Base-by-base conservation (phyloP, 2,329 filamentous ascomycete species). In the Macrophomina phaseolina region DNA sequence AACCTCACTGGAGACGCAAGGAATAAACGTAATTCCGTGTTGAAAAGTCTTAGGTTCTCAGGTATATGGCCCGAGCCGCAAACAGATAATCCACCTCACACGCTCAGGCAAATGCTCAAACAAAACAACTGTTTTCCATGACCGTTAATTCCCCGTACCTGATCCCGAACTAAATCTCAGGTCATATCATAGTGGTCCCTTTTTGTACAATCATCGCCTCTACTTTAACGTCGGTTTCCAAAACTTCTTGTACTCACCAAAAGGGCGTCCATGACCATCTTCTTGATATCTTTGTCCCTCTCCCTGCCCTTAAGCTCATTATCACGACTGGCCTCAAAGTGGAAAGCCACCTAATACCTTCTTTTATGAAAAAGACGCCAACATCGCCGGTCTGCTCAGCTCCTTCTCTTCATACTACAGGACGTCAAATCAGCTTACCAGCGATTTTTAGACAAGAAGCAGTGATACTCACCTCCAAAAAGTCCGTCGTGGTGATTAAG, bases 401-500 rank as follows among this genome's bases (percentile, higher is more conserved):
- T 62, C 30, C 16, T 30, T 48, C 30, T 62, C 45, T 32, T 62
- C 58, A 8, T 49, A 62, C 58, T 62, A 30, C 6, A 30, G 28
- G 3, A n/a, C 32, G 11, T 14, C 4, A 4, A 23, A 11, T 23
- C 23, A 23, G 23, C 23, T 23, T 23, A 23, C 23, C 23, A 23
- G 3, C 23, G 23, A 23, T 3, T 23, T 23, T 23, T 23, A 23
- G 23, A 23, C 23, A 23, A 23, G 23, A 23, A 23, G 23, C 23
- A 23, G 23, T 23, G 3, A 23, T 23, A 80, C 88, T 80, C 82
- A 97, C 94, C 84, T 97, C 91, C 64, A 97, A 81, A 77, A 97
- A 97, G 51, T 88, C 90, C 9, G 92, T 96, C 45, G 93, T 88
- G 36, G 89, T 86, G 73, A 97, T 91, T 70, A 98, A 83, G 65